A percentile compares a stretch with the other conserved stretches of the same genome.
phyloP scores from a whole-genome alignment of 306 rosid species.

The Senna siamea region DNA sequence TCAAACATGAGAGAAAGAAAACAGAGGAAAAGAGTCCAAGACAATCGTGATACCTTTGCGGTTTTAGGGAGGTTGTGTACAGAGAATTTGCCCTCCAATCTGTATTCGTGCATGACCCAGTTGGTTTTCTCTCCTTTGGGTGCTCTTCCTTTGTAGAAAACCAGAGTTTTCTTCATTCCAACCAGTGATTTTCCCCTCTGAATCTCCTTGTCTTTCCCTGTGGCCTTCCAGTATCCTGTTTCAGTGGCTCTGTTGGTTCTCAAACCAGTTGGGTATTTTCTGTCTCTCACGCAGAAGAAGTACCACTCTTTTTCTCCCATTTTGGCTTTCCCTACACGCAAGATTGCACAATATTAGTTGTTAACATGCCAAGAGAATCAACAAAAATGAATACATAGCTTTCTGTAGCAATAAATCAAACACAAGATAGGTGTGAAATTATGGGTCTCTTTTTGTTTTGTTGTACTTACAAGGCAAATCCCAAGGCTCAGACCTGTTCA shows the following conservation, averaged over 20 bases:
- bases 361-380: too few relatives aligned
- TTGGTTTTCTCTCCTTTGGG: slow-evolving; percentile 94
- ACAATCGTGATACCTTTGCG: slow-evolving; percentile 71
- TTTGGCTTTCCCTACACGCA: slow-evolving; percentile 78
- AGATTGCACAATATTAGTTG: too few relatives aligned
- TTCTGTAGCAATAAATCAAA: not conserved
- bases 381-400: not conserved
- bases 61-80: slow-evolving; percentile 84
- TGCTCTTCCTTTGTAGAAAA: slow-evolving; percentile 92
- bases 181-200: slow-evolving; percentile 79
- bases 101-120: slow-evolving; percentile 98
- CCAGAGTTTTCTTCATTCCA: slow-evolving; percentile 97
- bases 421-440: not conserved
- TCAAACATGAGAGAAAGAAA: too few relatives aligned
- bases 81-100: slow-evolving; percentile 84
- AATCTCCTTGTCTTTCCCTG: slow-evolving; percentile 93
- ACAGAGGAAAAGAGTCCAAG: not conserved
- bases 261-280: slow-evolving; percentile 95
- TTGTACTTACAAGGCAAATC: slow-evolving; percentile 77
- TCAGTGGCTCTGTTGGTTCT: slow-evolving; percentile 96
- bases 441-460: not conserved
- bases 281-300: slow-evolving; percentile 91
- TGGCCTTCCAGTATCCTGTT: slow-evolving; percentile 98
- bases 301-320: slow-evolving; percentile 98
- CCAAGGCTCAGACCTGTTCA: slow-evolving; percentile 98